A percentile compares a stretch with the other conserved stretches of the same genome.
phyloP scores from a whole-genome alignment of 192 early-diverging fungal species.

The Rhizophagus prolifer region DNA sequence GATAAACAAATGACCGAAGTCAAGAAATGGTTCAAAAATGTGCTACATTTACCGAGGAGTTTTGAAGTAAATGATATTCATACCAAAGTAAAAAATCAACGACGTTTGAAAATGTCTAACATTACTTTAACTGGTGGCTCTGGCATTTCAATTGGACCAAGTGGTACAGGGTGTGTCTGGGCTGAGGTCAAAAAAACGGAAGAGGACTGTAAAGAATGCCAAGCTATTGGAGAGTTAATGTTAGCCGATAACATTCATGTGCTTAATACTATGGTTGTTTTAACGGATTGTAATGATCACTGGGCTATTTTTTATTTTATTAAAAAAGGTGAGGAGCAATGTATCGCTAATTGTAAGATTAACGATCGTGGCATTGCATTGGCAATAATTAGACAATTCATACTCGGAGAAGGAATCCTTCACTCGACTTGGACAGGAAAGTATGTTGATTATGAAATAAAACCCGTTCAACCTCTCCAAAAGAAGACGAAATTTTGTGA shows the following conservation, averaged over 20 bases:
- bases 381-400: conserved; percentile 18
- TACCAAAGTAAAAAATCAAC: conserved; percentile 8
- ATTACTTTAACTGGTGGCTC: not conserved
- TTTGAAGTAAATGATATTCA: conserved; percentile 13
- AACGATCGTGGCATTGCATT: conserved; percentile 12
- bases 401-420: conserved; percentile 13
- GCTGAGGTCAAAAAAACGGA: not conserved
- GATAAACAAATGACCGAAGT: not conserved
- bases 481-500: conserved; percentile 15
- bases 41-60: conserved; percentile 1
- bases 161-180: conserved; percentile 2
- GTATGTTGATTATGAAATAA: not conserved
- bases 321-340: not conserved
- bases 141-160: conserved; percentile 21
- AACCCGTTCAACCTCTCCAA: not conserved
- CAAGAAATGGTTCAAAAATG: conserved; percentile 7
- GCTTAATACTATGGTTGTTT: not conserved
- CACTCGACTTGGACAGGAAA: not conserved
- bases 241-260: not conserved
- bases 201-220: not conserved
- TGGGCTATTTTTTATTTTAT: not conserved
- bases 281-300: not conserved
- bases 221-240: conserved; percentile 4
- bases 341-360: conserved; percentile 6
- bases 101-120: not conserved